Evolutionary conservation across 2,329 filamentous ascomycete genomes (phyloP), one percentile per base, ranked within the genome.

Genomic region (Calonectria pauciramosa): DNA sequence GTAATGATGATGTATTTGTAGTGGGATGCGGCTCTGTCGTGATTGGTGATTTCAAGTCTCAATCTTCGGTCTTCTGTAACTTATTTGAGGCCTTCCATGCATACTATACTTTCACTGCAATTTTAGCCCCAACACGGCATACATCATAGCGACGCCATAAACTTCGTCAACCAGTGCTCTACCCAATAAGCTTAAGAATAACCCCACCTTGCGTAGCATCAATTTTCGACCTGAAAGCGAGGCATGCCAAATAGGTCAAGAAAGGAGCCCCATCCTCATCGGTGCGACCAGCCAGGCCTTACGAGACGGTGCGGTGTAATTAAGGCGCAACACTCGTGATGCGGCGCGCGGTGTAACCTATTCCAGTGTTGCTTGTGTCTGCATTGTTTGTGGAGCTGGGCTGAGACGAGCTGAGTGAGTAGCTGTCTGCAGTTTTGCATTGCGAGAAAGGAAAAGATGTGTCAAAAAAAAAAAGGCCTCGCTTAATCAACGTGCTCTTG

Each of bases 321-420:
- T 75, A 75, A 76, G 77, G 76, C 64, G 76, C 69, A 59, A 79
- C 78, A 70, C 70, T 47, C 74, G 76, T 80, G 67, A 73, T 56
- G 76, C 76, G 66, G 67, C 69, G 65, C 76, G 75, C 70, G 71
- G 71, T 77, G 72, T 34, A 23, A 16, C 36, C 34, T 63, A 38
- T 34, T 56, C n/a, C 14, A 34, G 30, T 56, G 52, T n/a, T 56
- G 54, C 41, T 59, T 51, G 47, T 56, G 36, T 30, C 56, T 41
- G 44, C 56, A 26, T 41, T 30, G 59, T 16, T 28, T 13, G 70
- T 67, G 36, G 28, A 47, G 49, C 34, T 10, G 10, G 78, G 28
- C 10, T 13, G 71, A 63, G 54, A 3, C 23, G 54, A 51, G 41
- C 30, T 18, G 16, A 28, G 34, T 23, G 34, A 13, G 30, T 13